These are phyloP conservation scores for Fusarium marasasianum DNA, from an alignment of 2,329 filamentous ascomycete species.

Conservation along the genomic window DNA sequence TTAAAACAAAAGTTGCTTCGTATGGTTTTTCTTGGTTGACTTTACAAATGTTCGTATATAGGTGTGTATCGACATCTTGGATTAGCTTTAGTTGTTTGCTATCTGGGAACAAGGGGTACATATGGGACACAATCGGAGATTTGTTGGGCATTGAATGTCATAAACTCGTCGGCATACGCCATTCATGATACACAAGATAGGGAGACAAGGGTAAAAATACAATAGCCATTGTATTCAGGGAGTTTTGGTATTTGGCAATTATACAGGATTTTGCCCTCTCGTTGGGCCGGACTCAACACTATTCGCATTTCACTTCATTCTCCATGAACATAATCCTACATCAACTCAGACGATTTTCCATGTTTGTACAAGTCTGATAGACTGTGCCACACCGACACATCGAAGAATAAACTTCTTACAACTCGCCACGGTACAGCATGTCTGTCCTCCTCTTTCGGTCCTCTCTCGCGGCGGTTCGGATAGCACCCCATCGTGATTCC, in stretches of 20 bases:
- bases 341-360: conserved; percentile 24
- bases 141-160: neutral
- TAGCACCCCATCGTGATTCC: conserved; percentile 67
- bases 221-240: conserved; percentile 29
- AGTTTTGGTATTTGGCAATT: conserved; percentile 41
- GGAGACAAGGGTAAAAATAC: conserved; percentile 15
- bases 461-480: conserved; percentile 62
- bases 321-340: conserved; percentile 41
- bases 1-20: neutral
- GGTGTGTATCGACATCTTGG: neutral
- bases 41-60: neutral
- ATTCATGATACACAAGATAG: neutral
- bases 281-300: conserved; percentile 14
- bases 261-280: conserved; percentile 31
- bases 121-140: neutral
- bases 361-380: conserved; percentile 36
- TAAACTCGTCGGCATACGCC: neutral
- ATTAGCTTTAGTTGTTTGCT: neutral
- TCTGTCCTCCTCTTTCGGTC: conserved; percentile 64
- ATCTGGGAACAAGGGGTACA: neutral
- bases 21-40: neutral
- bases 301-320: conserved; percentile 24
- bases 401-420: conserved; percentile 48
- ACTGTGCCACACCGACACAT: neutral
- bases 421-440: conserved; percentile 61